A percentile compares a stretch with the other conserved stretches of the same genome.
These are phyloP conservation scores for Cerrena zonata DNA, from an alignment of 1,284 basidiomycete species.

Conservation along the genomic window DNA sequence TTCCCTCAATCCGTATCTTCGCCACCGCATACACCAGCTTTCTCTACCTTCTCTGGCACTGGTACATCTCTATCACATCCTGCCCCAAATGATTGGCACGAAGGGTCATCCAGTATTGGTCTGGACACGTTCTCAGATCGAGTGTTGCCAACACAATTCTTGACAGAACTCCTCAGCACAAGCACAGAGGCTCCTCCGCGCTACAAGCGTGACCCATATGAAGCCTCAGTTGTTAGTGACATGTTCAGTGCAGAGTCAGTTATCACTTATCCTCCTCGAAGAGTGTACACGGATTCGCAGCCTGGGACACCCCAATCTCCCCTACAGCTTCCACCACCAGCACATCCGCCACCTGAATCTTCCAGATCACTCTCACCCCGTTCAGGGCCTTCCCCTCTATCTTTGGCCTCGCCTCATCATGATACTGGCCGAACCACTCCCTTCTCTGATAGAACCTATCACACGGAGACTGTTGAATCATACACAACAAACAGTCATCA, in stretches of 20 bases:
- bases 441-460: slow-evolving; percentile 4
- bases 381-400: not conserved
- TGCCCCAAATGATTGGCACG: slow-evolving; percentile 50
- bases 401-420: not conserved
- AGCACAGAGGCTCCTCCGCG: slow-evolving; percentile 15
- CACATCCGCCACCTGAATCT: not conserved
- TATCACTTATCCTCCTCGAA: slow-evolving; percentile 18
- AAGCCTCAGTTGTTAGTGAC: slow-evolving; percentile 19
- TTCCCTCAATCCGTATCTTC: not conserved
- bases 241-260: slow-evolving; percentile 12
- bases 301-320: not conserved
- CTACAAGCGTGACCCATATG: slow-evolving; percentile 29
- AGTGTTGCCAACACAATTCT: slow-evolving; percentile 54
- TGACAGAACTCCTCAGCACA: slow-evolving; percentile 47
- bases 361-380: not conserved
- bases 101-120: slow-evolving; percentile 53
- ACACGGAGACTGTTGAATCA: slow-evolving; percentile 3
- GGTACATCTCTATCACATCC: slow-evolving; percentile 7
- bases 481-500: not conserved
- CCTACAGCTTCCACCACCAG: not conserved
- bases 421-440: slow-evolving; percentile 12
- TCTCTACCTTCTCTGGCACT: not conserved
- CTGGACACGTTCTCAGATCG: slow-evolving; percentile 52
- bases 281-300: slow-evolving; percentile 3
- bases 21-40: not conserved